These are phyloP conservation scores for Ceratocystis lukuohia DNA, from an alignment of 2,329 filamentous ascomycete species.

Conservation along the genomic window DNA sequence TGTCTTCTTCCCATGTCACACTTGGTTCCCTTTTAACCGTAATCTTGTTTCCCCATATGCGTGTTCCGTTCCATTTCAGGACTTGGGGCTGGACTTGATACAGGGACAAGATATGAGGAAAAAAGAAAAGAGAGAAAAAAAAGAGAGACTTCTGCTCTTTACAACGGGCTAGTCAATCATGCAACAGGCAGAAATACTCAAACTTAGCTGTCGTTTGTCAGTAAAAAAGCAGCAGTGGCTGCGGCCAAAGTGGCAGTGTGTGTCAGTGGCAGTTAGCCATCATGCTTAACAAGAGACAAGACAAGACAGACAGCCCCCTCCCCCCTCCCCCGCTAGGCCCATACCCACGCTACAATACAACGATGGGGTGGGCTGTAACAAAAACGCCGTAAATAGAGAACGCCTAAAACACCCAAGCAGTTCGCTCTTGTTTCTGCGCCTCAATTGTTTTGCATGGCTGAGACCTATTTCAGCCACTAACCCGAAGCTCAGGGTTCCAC, in stretches of 20 bases:
- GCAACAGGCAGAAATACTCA: not conserved
- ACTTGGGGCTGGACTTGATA: not conserved
- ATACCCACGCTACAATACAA: not conserved
- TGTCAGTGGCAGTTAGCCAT: not conserved
- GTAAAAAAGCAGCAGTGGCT: not conserved
- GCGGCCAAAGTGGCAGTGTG: not conserved
- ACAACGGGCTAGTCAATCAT: not conserved
- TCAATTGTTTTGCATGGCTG: not conserved
- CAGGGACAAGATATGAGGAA: not conserved
- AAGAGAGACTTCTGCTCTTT: not conserved
- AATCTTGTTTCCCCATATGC: not conserved
- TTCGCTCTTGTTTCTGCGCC: conserved; percentile 5
- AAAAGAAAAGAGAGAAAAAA: too few relatives aligned
- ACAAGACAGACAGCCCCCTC: too few relatives aligned
- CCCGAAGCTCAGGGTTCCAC: not conserved
- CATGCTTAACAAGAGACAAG: not conserved
- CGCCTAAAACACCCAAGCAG: conserved; percentile 2
- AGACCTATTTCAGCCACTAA: conserved; percentile 5
- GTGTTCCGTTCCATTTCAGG: not conserved
- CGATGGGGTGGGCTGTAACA: not conserved
- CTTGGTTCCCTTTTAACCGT: not conserved
- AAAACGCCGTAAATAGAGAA: conserved; percentile 2
- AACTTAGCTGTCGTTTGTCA: not conserved
- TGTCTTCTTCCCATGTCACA: not conserved
- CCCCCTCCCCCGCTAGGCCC: too few relatives aligned